Percentiles rank a stretch among this genome's conserved stretches.
These are phyloP conservation scores for Fusarium sp. DNA, from an alignment of 2,329 filamentous ascomycete species.

Conservation along the genomic window DNA sequence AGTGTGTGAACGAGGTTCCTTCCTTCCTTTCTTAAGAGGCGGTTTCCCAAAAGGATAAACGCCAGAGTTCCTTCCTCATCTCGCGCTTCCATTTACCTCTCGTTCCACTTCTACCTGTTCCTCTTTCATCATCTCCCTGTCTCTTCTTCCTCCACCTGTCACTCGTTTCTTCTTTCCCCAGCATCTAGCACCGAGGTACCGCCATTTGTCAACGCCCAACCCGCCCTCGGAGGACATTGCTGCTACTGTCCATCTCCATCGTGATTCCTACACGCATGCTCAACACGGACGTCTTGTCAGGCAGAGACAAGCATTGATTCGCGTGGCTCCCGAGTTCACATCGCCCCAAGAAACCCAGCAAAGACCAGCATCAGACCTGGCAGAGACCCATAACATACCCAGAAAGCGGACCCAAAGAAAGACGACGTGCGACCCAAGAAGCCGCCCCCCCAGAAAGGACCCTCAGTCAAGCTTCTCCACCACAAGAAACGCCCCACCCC, in stretches of 20 bases:
- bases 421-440: slow-evolving; percentile 32
- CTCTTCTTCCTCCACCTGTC: slow-evolving; percentile 10
- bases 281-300: slow-evolving; percentile 15
- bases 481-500: slow-evolving; percentile 32
- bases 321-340: slow-evolving; percentile 25
- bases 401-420: slow-evolving; percentile 38
- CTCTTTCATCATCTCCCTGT: background rate
- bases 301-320: slow-evolving; percentile 35
- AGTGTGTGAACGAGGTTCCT: slow-evolving; percentile 3
- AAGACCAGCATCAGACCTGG: slow-evolving; percentile 20
- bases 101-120: background rate
- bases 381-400: slow-evolving; percentile 31
- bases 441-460: slow-evolving; percentile 35
- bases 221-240: slow-evolving; percentile 12
- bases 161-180: slow-evolving; percentile 16
- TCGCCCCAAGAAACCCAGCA: slow-evolving; percentile 23
- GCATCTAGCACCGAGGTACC: slow-evolving; percentile 14
- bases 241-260: slow-evolving; percentile 19
- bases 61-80: slow-evolving; percentile 16
- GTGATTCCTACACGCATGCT: slow-evolving; percentile 29
- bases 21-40: slow-evolving; percentile 7
- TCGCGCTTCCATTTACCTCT: background rate
- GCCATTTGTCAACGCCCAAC: slow-evolving; percentile 21
- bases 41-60: slow-evolving; percentile 6
- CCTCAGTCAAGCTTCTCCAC: slow-evolving; percentile 36